Base-by-base conservation (phyloP, 441 rosid genomes). In the Syzygium malaccense region DNA sequence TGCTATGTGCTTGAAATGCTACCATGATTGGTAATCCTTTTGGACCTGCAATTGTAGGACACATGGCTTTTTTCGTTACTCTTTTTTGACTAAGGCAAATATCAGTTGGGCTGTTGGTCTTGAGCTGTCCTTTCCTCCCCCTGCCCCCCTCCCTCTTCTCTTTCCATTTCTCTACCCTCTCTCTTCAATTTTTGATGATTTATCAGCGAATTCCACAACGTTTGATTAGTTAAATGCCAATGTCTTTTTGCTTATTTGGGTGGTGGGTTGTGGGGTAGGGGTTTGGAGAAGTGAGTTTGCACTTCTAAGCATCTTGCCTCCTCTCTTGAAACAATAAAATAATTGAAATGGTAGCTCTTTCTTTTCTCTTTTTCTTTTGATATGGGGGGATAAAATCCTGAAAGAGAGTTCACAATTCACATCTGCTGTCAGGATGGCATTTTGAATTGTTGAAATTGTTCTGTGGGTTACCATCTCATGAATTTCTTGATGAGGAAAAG, bases 1-100 rank as follows among this genome's bases (percentile, higher is more conserved):
- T 87, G 90, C 93, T 80, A 89, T 94, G 95, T 95, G 96, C 93
- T 90, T 94, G 91, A 95, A 93, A 89, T 95, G 98, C 89, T 95
- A 95, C 87, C 93, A 87, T 23, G 95, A 95, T 57, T 95, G 98
- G 98, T 95, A 94, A n/a, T 37, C 58, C 55, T 60, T 68, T 56
- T 68, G 45, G 83, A 75, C 83, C 83, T 60, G 66, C 66, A 60
- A 28, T 60, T 60, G 66, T 32, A 60, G 66, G 66, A 60, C 66
- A 3, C 32, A 4, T 5, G 8, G 66, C 66, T 37, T 66, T n/a
- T 54, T 48, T 30, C 37, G 51, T 33, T 32, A 7, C 28, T 33
- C 51, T 28, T 28, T 55, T 75, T 41, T 51, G 20, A 71, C 51
- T 23, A 7, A 6, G 28, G 49, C 51, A 37, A 37, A 37, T 71